Base-by-base conservation (phyloP, 1,139 yeast genomes). In the Taphrina pruni region DNA sequence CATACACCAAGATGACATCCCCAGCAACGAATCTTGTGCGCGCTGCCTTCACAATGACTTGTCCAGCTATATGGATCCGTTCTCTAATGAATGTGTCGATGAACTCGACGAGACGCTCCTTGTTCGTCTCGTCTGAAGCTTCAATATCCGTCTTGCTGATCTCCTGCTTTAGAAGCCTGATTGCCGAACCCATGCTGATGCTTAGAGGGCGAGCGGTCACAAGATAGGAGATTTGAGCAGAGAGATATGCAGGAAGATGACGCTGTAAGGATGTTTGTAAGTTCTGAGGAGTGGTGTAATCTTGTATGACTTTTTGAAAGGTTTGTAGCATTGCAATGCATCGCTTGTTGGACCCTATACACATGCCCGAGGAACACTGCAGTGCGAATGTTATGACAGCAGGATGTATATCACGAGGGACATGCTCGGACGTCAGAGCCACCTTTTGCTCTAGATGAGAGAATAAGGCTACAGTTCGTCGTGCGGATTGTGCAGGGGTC, bases 101-200 rank as follows among this genome's bases (percentile, higher is more conserved):
- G 74, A 86, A 85, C 57, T 83, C 87, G 72, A 85, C 79, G 70
- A 95, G 82, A 46, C 82, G 80, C n/a, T 79, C 80, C 76, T 91
- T 93, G 54, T 97, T 97, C 57, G 84, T 86, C 20, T 81, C 82
- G 72, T 93, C 98, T 17, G 86, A 81, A 39, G 86, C 82, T 73
- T 89, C 96, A 70, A 89, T 86, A 65, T 90, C 85, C 57, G 79
- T 74, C 69, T 86, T 84, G 0, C 97, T 88, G 70, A 95, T 94
- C 77, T 90, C 95, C 79, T 93, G 98, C 77, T 95, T 95, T 73
- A 95, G 83, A 97, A 97, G 92, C 75, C 99, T 86, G 73, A 95
- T 95, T 2, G 98, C 95, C 79, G 93, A 94, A 66, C 99, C 99
- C 99, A 95, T 95, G 0, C 97, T 86, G 9, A 93, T 90, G 70